Evolutionary conservation across 768 basidiomycete genomes (phyloP).

Genomic region (Nidularia pulvinata): DNA sequence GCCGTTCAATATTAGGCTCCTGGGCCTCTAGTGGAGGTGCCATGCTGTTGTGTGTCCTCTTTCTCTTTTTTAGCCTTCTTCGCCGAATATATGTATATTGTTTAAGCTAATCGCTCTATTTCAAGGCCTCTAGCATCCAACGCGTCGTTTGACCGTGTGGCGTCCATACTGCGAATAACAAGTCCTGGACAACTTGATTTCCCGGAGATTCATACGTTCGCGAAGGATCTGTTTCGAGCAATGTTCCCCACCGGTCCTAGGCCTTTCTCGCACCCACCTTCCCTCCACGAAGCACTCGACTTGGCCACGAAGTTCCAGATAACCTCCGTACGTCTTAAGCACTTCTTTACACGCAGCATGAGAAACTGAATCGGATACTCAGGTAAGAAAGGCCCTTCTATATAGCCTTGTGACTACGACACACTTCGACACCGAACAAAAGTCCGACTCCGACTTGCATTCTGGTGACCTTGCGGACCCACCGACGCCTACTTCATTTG

Average conservation of each 20-base stretch:
- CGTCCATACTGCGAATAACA: conserved; percentile 56
- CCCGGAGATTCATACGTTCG: conserved; percentile 46
- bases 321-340: conserved; percentile 39
- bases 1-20: not conserved
- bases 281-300: conserved; percentile 48
- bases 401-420: conserved; percentile 64
- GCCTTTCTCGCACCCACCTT: conserved; percentile 33
- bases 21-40: not conserved
- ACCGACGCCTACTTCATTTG: conserved; percentile 3
- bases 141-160: conserved; percentile 43
- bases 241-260: conserved; percentile 50
- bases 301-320: conserved; percentile 49
- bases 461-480: conserved; percentile 2
- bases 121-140: conserved; percentile 45
- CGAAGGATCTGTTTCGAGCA: conserved; percentile 35
- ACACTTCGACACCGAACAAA: conserved; percentile 47
- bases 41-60: not conserved
- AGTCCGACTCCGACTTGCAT: conserved; percentile 1
- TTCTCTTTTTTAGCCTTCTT: not conserved
- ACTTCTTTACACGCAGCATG: not conserved
- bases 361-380: conserved; percentile 1
- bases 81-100: not conserved
- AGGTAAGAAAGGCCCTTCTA: conserved; percentile 64
- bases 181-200: conserved; percentile 57
- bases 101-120: conserved; percentile 5